Evolutionary conservation across 2,329 filamentous ascomycete species (phyloP), one percentile per base, ranked within the genome.

Genomic region (Colletotrichum lupini): DNA sequence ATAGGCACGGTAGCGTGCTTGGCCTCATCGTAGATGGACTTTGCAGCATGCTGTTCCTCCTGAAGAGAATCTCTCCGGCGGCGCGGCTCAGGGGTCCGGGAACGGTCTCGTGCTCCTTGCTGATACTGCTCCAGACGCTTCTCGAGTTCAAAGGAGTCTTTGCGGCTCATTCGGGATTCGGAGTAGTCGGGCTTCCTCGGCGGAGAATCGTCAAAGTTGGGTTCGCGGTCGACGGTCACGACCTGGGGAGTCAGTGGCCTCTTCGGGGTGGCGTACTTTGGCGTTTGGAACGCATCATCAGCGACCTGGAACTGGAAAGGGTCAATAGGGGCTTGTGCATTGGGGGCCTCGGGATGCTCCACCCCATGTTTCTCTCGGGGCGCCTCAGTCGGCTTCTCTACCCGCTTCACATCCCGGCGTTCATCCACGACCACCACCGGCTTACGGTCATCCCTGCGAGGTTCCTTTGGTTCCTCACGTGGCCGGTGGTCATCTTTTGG

Each of bases 261-360:
- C 49, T 79, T 78, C 1, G 85, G 83, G 14, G 82, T 84, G 26
- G 71, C 61, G 49, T 66, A 72, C 61, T 71, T 75, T 3, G 88
- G 85, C 11, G 86, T 87, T 61, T 82, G 80, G 72, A 89, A 89
- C n/a, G 85, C 85, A 77, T 88, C 85, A 73, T 88, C 83, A 55
- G 84, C 76, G 73, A 91, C 87, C 79, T 88, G 89, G 77, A 84
- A 92, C 78, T 90, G 85, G 79, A 92, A 91, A 22, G 89, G 88
- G 80, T 92, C 87, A 77, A 89, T 79, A 62, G 80, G 77, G n/a
- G 79, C 76, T 72, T 76, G 77, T 72, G 79, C 76, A 28, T 73
- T 72, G 65, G 79, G 76, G 69, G 63, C 56, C 37, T 70, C 63
- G 74, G 73, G 68, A 64, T 72, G 55, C 63, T 73, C 68, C 61